A percentile compares a stretch with the other conserved stretches of the same genome.
Conservation (phyloP, 2,329 filamentous ascomycete species). For the Hansfordia pulvinata region DNA sequence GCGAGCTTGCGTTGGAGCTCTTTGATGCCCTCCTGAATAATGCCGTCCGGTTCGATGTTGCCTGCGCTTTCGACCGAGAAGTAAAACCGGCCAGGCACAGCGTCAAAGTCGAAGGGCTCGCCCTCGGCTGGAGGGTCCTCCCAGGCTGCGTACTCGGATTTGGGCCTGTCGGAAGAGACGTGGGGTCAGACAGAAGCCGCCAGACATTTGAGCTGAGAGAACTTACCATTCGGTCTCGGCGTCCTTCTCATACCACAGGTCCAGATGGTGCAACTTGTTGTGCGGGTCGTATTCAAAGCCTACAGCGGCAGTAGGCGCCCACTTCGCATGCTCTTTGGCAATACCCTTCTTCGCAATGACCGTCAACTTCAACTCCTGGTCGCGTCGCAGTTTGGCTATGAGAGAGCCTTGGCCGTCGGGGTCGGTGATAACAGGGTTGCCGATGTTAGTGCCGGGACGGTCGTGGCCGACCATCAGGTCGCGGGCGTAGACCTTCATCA, state of each 20-base stretch:
- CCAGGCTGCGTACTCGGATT: slow-evolving; percentile 65
- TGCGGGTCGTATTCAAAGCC: slow-evolving; percentile 97
- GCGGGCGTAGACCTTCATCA: slow-evolving; percentile 88
- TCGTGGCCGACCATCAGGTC: slow-evolving; percentile 65
- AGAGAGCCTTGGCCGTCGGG: slow-evolving; percentile 68
- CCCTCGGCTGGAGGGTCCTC: slow-evolving; percentile 71
- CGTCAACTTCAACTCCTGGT: slow-evolving; percentile 78
- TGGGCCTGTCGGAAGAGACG: slow-evolving; percentile 46
- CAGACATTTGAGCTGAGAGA: background rate
- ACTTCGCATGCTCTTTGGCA: slow-evolving; percentile 97
- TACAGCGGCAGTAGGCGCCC: slow-evolving; percentile 83
- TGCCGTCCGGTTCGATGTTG: slow-evolving; percentile 75
- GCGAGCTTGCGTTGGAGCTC: slow-evolving; percentile 86
- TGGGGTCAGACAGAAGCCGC: background rate
- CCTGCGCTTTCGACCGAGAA: slow-evolving; percentile 86
- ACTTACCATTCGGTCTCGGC: slow-evolving; percentile 71
- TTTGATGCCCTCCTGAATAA: slow-evolving; percentile 79
- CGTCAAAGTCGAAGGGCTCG: slow-evolving; percentile 83
- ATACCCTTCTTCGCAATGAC: slow-evolving; percentile 98
- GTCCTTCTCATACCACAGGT: slow-evolving; percentile 91
- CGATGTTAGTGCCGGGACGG: slow-evolving; percentile 61
- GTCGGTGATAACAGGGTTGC: slow-evolving; percentile 73
- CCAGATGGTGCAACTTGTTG: slow-evolving; percentile 85
- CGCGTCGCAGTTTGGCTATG: slow-evolving; percentile 80
- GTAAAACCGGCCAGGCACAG: slow-evolving; percentile 75